Evolutionary conservation across 208 protist species (phyloP).

Genomic region (Strigomonas galati): DNA sequence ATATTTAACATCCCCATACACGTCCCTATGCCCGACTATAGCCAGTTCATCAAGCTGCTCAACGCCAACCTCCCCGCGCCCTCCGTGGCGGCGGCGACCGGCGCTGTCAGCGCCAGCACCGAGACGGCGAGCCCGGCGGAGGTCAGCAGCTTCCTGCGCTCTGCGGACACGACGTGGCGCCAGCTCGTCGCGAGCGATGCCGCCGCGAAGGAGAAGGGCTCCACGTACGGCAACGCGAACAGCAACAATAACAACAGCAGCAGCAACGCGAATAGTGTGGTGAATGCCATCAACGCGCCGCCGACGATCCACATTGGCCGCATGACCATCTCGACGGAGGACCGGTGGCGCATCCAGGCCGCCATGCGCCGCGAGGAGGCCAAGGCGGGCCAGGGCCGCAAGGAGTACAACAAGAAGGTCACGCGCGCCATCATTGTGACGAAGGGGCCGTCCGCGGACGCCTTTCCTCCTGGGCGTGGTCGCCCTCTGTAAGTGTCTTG

Average conservation of each 20-base stretch:
- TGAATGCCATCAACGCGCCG: neutral
- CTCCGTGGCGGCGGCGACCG: constrained; percentile 16
- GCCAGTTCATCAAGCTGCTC: constrained; percentile 77
- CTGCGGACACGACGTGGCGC: constrained; percentile 70
- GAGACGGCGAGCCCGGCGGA: constrained; percentile 13
- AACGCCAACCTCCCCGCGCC: constrained; percentile 57
- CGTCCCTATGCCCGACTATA: constrained; percentile 74
- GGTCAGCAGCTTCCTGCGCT: constrained; percentile 33
- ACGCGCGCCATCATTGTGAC: constrained; percentile 73
- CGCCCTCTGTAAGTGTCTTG: constrained; percentile 43
- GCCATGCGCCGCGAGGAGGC: constrained; percentile 83
- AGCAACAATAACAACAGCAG: neutral
- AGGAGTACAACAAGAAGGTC: constrained; percentile 91
- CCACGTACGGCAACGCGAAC: neutral
- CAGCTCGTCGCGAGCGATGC: constrained; percentile 52
- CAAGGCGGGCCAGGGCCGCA: constrained; percentile 55
- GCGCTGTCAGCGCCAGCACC: constrained; percentile 12
- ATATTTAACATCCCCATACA: too few relatives aligned
- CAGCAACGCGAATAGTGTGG: neutral
- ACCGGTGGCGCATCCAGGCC: constrained; percentile 84
- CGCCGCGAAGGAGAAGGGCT: constrained; percentile 32
- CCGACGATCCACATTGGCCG: constrained; percentile 59
- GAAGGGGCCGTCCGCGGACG: constrained; percentile 60
- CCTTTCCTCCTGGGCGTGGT: constrained; percentile 76
- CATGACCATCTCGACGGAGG: constrained; percentile 75